These are phyloP conservation scores for Pyrenochaeta sp. DNA, from an alignment of 2,329 filamentous ascomycete species.

Conservation along the genomic window DNA sequence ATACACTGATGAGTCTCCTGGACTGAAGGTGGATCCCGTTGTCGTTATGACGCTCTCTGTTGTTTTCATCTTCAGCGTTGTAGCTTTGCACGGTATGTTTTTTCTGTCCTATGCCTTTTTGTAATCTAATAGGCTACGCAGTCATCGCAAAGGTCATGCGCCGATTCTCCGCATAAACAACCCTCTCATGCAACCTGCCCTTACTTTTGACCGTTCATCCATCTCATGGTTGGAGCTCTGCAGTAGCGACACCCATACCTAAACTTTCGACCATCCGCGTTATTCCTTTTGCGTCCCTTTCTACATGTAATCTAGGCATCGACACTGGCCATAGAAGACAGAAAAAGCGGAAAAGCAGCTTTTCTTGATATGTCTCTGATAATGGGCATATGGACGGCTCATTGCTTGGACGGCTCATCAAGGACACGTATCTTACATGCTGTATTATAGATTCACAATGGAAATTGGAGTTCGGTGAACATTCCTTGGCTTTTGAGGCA, in stretches of 20 bases:
- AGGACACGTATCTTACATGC: conserved; percentile 31
- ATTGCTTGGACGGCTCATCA: conserved; percentile 11
- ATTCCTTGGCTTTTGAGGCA: background rate
- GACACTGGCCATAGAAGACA: conserved; percentile 6
- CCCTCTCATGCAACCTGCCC: conserved; percentile 1
- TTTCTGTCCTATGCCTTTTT: background rate
- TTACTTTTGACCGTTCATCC: conserved; percentile 16
- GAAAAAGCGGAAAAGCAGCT: conserved; percentile 36
- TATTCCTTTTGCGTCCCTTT: conserved; percentile 9
- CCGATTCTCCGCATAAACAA: conserved; percentile 72
- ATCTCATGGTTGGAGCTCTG: conserved; percentile 27
- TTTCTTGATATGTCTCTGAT: conserved; percentile 23
- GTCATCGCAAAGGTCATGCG: conserved; percentile 96
- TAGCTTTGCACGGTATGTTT: conserved; percentile 89
- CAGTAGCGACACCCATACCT: conserved; percentile 23
- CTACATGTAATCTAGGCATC: background rate
- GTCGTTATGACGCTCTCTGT: conserved; percentile 95
- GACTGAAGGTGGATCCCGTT: conserved; percentile 96
- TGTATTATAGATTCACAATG: conserved; percentile 45
- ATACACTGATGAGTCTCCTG: conserved; percentile 98
- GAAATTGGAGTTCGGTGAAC: conserved; percentile 24
- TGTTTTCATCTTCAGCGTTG: conserved; percentile 98
- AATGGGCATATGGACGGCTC: conserved; percentile 10
- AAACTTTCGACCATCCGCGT: conserved; percentile 9
- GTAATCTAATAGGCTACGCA: conserved; percentile 51